Conservation (phyloP, 2,329 filamentous ascomycete genomes). For the Microsporum ferrugineum region DNA sequence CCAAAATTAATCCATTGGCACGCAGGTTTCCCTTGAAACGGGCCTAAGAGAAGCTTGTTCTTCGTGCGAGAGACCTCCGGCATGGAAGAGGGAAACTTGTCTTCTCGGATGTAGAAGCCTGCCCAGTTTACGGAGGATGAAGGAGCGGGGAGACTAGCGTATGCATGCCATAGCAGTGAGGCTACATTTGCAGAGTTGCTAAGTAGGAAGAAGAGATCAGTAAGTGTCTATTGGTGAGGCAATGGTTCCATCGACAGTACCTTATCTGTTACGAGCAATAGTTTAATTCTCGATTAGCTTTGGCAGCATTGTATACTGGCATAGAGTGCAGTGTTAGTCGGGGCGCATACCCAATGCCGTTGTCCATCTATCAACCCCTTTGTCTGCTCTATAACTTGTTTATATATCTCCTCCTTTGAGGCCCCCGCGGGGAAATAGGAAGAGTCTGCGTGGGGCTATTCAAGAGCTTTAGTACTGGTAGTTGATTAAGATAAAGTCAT, state of each 20-base stretch:
- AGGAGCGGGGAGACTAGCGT: constrained; percentile 33
- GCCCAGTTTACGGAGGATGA: constrained; percentile 39
- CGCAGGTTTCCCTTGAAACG: constrained; percentile 39
- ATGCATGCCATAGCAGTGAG: constrained; percentile 41
- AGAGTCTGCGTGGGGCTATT: constrained; percentile 38
- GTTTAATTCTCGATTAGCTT: neutral
- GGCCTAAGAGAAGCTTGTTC: constrained; percentile 32
- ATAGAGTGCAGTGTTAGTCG: neutral
- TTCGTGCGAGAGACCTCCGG: constrained; percentile 14
- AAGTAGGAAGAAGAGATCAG: neutral
- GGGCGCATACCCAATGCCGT: constrained; percentile 35
- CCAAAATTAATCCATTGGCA: constrained; percentile 39
- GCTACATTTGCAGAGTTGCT: constrained; percentile 39
- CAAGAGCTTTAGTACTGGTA: neutral
- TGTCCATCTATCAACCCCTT: constrained; percentile 31
- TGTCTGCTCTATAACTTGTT: constrained; percentile 31
- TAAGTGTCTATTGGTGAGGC: no score
- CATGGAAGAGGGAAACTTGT: constrained; percentile 29
- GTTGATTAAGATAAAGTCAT: neutral
- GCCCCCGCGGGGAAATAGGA: constrained; percentile 31
- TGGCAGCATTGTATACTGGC: neutral
- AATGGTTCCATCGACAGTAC: neutral
- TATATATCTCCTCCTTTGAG: constrained; percentile 35
- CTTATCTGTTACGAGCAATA: neutral
- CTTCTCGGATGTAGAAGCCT: constrained; percentile 37